Conservation (phyloP, 495 filamentous ascomycete species). For the Daldinia vernicosa region DNA sequence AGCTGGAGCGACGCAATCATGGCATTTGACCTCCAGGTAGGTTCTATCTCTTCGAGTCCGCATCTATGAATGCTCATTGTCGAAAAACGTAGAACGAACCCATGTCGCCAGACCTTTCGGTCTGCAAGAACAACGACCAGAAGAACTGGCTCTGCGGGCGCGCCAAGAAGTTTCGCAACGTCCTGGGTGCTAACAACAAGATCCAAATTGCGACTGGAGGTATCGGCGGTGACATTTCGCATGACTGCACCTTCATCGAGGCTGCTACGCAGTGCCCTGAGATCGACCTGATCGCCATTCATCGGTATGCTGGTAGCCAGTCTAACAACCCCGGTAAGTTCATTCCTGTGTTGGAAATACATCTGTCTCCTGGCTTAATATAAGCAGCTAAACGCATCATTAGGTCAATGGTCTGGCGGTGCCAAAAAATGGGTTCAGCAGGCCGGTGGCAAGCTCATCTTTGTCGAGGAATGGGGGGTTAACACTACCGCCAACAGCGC, state of each 20-base stretch:
- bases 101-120: slow-evolving; percentile 37
- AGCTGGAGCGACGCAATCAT: slow-evolving; percentile 50
- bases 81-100: slow-evolving; percentile 49
- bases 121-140: slow-evolving; percentile 40
- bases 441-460: slow-evolving; percentile 44
- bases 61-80: background rate
- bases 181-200: slow-evolving; percentile 30
- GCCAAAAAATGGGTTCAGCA: slow-evolving; percentile 22
- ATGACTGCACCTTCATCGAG: slow-evolving; percentile 36
- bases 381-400: background rate
- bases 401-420: slow-evolving; percentile 24
- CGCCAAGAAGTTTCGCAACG: slow-evolving; percentile 37
- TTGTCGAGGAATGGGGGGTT: slow-evolving; percentile 47
- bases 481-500: slow-evolving; percentile 19
- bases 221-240: slow-evolving; percentile 42
- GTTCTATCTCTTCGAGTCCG: too few relatives aligned
- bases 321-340: slow-evolving; percentile 10
- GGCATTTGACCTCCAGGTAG: slow-evolving; percentile 48
- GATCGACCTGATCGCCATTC: slow-evolving; percentile 44
- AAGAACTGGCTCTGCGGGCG: slow-evolving; percentile 49
- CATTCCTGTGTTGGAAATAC: background rate
- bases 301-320: slow-evolving; percentile 41
- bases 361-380: background rate
- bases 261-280: slow-evolving; percentile 37
- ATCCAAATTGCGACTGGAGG: slow-evolving; percentile 45